Evolutionary conservation across 2,329 filamentous ascomycete species (phyloP), one percentile per base, ranked within the genome.

Genomic region (Nannizziopsis barbatae): DNA sequence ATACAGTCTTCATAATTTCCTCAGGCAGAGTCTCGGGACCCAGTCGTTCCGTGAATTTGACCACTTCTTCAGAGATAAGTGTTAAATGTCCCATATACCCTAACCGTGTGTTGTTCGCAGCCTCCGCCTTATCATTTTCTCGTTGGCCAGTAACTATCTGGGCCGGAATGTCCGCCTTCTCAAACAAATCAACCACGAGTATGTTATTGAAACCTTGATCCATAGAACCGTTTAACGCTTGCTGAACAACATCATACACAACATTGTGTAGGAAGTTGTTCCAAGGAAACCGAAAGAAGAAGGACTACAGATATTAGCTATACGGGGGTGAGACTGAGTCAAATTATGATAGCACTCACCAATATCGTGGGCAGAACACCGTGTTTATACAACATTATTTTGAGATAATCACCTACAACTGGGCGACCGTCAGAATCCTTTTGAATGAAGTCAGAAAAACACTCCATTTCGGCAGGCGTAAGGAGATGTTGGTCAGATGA

Each of bases 231-330:
- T 98, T 98, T 67, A 98, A 96, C 1, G 98, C 92, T 71, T 98
- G 92, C 65, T 98, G 92, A 38, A 98, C 86, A 60, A 98, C 89
- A 65, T 98, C 92, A 63, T 98, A 98, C 42, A 98, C 92, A 38
- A 98, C 92, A 61, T 98, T 98, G 69, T 98, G 92, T 39, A 98
- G 76, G 62, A 98, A 98, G 65, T 98, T 98, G 68, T 98, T 98
- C 92, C 92, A 98, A 1, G 92, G 90, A 61, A 96, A 98, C 51
- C 84, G 81, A 72, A 98, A 98, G 70, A 98, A 98, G 72, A 96
- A 96, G 50, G 88, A 86, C 87, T 53, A 32, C 3, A 37, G 12
- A 20, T 18, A 6, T 39, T 10, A 27, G 17, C 35, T 93, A 27
- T 55, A 9, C 50, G 27, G 30, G 20, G 57, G 47, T 50, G 39